phyloP scores from a whole-genome alignment of 2,329 filamentous ascomycete species.

The Monosporascus sp. region DNA sequence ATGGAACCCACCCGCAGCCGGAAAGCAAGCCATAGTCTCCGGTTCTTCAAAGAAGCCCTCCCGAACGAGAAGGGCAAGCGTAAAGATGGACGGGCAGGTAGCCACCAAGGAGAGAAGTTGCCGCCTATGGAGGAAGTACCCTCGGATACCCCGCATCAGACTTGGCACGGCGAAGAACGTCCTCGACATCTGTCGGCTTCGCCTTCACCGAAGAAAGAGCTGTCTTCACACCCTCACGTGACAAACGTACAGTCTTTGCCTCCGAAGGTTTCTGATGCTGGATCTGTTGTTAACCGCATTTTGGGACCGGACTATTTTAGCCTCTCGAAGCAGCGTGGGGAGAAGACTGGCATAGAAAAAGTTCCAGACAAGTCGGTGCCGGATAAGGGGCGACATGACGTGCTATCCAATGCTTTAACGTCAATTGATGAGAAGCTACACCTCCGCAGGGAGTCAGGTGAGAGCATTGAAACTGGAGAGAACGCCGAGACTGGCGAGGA shows the following conservation, averaged over 20 bases:
- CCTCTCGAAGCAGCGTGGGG: conserved; percentile 11
- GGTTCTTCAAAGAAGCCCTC: conserved; percentile 62
- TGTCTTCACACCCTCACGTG: conserved; percentile 10
- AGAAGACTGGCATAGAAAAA: conserved; percentile 7
- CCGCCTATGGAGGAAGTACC: conserved; percentile 29
- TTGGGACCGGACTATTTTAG: conserved; percentile 21
- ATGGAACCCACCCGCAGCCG: conserved; percentile 60
- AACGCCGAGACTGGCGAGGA: conserved; percentile 47
- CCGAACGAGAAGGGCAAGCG: conserved; percentile 54
- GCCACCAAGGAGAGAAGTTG: conserved; percentile 35
- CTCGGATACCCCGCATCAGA: conserved; percentile 11
- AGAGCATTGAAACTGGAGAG: conserved; percentile 33
- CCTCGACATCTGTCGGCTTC: conserved; percentile 16
- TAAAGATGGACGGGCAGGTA: conserved; percentile 37
- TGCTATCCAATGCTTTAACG: conserved; percentile 5
- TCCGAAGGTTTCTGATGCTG: conserved; percentile 6
- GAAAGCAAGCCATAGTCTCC: conserved; percentile 61
- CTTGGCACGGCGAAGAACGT: conserved; percentile 10
- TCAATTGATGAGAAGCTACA: conserved; percentile 10
- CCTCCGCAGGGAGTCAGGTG: conserved; percentile 32
- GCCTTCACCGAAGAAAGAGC: conserved; percentile 18
- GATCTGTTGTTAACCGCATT: conserved; percentile 8
- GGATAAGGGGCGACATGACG: conserved; percentile 4
- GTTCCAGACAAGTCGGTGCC: conserved; percentile 2
- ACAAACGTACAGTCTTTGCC: conserved; percentile 16